phyloP scores from a whole-genome alignment of 805 yeast species.

The Suhomyces faveliae region DNA sequence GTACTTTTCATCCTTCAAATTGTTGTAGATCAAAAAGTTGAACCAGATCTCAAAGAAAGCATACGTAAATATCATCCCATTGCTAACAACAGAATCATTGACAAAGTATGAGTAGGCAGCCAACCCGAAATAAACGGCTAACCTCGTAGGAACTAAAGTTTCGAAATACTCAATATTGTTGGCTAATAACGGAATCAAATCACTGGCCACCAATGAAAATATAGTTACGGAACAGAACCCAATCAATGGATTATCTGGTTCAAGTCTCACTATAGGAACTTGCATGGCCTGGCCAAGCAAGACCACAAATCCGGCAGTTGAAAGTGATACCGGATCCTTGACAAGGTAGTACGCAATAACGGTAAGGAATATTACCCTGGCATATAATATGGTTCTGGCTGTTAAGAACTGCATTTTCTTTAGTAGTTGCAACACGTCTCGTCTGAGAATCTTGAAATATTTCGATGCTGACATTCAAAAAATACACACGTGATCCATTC shows the following conservation, averaged over 20 bases:
- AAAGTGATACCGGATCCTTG: constrained; percentile 46
- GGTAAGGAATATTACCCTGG: constrained; percentile 46
- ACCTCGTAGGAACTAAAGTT: constrained; percentile 57
- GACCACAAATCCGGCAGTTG: constrained; percentile 47
- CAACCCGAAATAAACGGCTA: constrained; percentile 48
- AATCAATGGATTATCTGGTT: constrained; percentile 41
- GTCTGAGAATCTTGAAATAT: neutral
- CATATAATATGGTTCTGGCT: constrained; percentile 46
- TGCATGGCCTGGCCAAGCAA: constrained; percentile 61
- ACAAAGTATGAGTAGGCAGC: constrained; percentile 51
- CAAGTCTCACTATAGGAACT: constrained; percentile 33
- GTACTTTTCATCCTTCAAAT: constrained; percentile 63
- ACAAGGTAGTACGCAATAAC: constrained; percentile 45
- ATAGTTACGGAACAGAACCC: constrained; percentile 52
- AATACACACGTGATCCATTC: neutral
- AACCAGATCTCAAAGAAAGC: constrained; percentile 69
- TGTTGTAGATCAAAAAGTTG: constrained; percentile 58
- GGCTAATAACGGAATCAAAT: constrained; percentile 56
- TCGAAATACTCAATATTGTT: constrained; percentile 54
- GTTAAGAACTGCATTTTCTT: constrained; percentile 51
- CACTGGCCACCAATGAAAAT: constrained; percentile 45
- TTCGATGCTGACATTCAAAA: neutral
- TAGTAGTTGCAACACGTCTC: constrained; percentile 1
- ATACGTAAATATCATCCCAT: constrained; percentile 59
- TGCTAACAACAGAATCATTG: constrained; percentile 49